These are phyloP conservation scores for Iris pallida DNA, from an alignment of 116 monocot species.

Conservation along the genomic window DNA sequence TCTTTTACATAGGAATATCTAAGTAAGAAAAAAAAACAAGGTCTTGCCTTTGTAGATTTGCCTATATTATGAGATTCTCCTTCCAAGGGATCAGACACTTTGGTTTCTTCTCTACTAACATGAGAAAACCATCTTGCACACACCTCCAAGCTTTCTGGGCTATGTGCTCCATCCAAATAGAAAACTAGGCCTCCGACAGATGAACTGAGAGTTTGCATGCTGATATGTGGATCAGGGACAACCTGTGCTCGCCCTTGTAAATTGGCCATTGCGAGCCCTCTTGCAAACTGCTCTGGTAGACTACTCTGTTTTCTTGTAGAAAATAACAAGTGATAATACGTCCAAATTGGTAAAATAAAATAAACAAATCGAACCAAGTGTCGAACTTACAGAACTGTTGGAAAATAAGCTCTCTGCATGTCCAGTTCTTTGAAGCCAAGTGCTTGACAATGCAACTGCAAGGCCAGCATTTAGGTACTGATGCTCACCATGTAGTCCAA, in stretches of 20 bases:
- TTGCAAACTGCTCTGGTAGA: conserved; percentile 65
- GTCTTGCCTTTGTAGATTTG: conserved; percentile 28
- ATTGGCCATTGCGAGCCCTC: conserved; percentile 49
- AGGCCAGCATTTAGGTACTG: conserved; percentile 86
- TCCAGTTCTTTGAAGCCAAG: conserved; percentile 69
- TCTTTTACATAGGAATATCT: neutral
- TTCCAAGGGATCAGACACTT: neutral
- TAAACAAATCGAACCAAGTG: neutral
- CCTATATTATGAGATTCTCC: conserved; percentile 8
- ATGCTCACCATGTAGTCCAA: conserved; percentile 92
- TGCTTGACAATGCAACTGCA: conserved; percentile 58
- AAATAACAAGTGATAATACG: conserved; percentile 1
- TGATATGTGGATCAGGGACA: conserved; percentile 40
- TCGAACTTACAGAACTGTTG: conserved; percentile 35
- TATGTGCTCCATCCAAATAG: conserved; percentile 95
- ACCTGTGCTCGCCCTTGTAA: conserved; percentile 87
- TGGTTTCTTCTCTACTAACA: conserved; percentile 35
- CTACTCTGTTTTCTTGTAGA: conserved; percentile 31
- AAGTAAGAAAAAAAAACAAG: neutral
- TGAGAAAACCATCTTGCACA: conserved; percentile 94
- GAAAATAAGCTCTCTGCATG: conserved; percentile 24
- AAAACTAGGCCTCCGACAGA: conserved; percentile 41
- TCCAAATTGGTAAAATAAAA: neutral
- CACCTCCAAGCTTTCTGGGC: conserved; percentile 88
- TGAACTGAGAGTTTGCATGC: conserved; percentile 7